A percentile compares a stretch with the other conserved stretches of the same genome.
phyloP scores from a whole-genome alignment of 2,329 filamentous ascomycete genomes.

The Colletotrichum scovillei region DNA sequence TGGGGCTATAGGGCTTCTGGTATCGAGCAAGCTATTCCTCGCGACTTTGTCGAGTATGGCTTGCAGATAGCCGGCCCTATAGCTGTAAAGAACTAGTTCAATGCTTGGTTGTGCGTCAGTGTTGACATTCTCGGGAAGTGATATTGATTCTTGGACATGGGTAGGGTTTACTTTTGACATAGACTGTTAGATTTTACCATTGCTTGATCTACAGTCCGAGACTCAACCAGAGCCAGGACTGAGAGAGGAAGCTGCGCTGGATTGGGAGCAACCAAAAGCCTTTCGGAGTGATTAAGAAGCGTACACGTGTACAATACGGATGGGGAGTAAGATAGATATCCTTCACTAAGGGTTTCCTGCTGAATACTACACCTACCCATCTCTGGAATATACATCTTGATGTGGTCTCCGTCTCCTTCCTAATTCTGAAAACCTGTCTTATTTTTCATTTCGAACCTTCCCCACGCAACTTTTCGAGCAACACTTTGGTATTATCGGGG shows the following conservation, averaged over 20 bases:
- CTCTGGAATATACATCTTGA: rapidly evolving
- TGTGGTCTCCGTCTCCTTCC: not conserved
- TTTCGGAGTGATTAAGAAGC: not conserved
- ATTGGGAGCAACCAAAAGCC: not conserved
- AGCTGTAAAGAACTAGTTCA: not conserved
- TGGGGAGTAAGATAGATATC: not conserved
- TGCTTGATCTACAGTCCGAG: not conserved
- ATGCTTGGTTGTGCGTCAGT: not conserved
- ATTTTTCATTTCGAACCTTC: not conserved
- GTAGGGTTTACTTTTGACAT: not conserved
- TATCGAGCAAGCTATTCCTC: not conserved
- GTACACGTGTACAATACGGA: rapidly evolving
- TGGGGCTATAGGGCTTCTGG: not conserved
- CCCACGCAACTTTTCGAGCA: rapidly evolving
- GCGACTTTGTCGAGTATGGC: not conserved
- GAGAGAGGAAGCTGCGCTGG: not conserved
- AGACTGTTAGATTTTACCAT: not conserved
- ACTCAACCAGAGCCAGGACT: not conserved
- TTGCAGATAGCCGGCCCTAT: not conserved
- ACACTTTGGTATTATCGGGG: too few species aligned
- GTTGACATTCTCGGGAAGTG: not conserved
- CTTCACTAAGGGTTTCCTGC: rapidly evolving
- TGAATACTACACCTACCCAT: not conserved
- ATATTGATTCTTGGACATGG: not conserved
- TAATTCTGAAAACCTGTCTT: too few species aligned